Percentiles rank a stretch among this genome's conserved stretches.
These are phyloP conservation scores for Collybia mongolica DNA, from an alignment of 768 basidiomycete genomes.

Conservation along the genomic window DNA sequence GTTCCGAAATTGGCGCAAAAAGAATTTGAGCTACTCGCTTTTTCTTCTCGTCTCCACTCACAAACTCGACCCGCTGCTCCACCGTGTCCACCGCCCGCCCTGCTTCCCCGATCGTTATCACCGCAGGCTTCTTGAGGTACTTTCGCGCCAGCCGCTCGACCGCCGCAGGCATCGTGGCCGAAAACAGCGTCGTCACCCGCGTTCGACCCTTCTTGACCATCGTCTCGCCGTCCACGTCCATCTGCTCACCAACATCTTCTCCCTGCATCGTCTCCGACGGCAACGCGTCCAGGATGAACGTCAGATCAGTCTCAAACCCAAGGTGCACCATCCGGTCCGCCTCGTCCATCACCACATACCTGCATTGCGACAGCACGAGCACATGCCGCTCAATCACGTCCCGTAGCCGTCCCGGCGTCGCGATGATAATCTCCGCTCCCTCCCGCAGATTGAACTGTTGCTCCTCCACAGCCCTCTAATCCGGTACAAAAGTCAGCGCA, in stretches of 20 bases:
- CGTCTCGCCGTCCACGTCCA: slow-evolving; percentile 76
- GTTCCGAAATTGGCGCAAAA: not conserved
- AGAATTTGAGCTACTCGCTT: slow-evolving; percentile 52
- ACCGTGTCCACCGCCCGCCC: slow-evolving; percentile 98
- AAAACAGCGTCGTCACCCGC: slow-evolving; percentile 94
- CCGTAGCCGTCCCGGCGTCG: slow-evolving; percentile 97
- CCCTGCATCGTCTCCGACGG: slow-evolving; percentile 88
- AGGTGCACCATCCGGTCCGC: slow-evolving; percentile 99
- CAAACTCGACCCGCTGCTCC: slow-evolving; percentile 93
- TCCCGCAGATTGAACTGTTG: slow-evolving; percentile 98
- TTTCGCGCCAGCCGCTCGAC: slow-evolving; percentile 95
- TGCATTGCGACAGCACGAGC: slow-evolving; percentile 93
- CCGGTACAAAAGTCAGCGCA: slow-evolving; percentile 12
- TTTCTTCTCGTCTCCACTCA: slow-evolving; percentile 93
- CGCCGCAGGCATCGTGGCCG: slow-evolving; percentile 97
- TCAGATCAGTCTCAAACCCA: slow-evolving; percentile 93
- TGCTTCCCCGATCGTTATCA: slow-evolving; percentile 97
- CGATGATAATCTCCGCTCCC: slow-evolving; percentile 98
- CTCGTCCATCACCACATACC: slow-evolving; percentile 99
- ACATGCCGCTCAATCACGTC: slow-evolving; percentile 97
- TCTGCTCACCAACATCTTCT: slow-evolving; percentile 70
- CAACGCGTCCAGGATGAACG: slow-evolving; percentile 91
- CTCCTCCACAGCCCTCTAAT: slow-evolving; percentile 87
- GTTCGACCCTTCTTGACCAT: slow-evolving; percentile 74
- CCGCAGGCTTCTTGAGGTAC: slow-evolving; percentile 89